Base-by-base conservation (phyloP, 2,329 filamentous ascomycete genomes). In the Alternaria metachromatica region DNA sequence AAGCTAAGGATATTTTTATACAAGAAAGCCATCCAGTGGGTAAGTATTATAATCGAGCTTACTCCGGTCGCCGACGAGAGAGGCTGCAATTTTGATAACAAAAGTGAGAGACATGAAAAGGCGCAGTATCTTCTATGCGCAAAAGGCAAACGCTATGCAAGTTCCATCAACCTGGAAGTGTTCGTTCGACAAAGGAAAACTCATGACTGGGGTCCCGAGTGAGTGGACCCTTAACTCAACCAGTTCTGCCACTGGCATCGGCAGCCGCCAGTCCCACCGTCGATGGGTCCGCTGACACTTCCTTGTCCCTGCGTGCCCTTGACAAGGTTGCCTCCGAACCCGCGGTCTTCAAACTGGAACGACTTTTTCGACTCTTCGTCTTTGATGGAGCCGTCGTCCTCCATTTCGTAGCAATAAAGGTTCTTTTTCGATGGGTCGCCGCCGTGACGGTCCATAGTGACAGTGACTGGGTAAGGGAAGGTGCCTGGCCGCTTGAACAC, bases 201-300 rank as follows among this genome's bases (percentile, higher is more conserved):
- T 21, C 13, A 15, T 28, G 9, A 6, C 10, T 45, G 18, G 20
- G 15, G 13, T 28, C 43, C 43, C 44, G 33, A 49, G 21, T 12
- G n/a, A n/a, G 49, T 55, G 50, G 56, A 37, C 18, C 50, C 37
- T 58, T 53, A 69, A 49, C 44, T 65, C 43, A 79, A 65, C 80
- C 81, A 89, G 76, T 88, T 89, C 74, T 84, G 81, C 87, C 87
- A 90, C 69, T 82, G 78, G 76, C 88, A 90, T n/a, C 72, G 72
- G 80, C 88, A 90, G 0, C 88, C 88, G 7, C 87, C 87, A 6
- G 78, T 83, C 2, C 88, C 88, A 2, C 88, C 88, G 78, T 89
- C 88, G 61, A 88, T 83, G 30, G 75, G 67, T 1, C 86, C 86
- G 6, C 61, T 74, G 6, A 77, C 80, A 26, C 72, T 78, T 12